phyloP scores from a whole-genome alignment of 768 basidiomycete species.

The Chalciporus pseudorubinellus region DNA sequence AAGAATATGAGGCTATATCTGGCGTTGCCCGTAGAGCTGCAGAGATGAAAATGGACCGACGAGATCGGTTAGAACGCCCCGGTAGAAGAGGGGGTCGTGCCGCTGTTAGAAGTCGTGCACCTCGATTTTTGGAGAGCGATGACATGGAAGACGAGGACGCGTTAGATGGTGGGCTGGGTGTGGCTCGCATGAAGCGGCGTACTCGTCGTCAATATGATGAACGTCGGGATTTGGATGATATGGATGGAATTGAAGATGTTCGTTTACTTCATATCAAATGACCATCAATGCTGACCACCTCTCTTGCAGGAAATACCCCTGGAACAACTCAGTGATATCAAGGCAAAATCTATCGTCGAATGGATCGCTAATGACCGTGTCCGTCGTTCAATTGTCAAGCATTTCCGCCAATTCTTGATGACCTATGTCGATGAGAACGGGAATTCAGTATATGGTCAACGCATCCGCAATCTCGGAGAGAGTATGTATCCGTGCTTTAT shows the following conservation, averaged over 20 bases:
- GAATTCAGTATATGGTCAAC: conserved; percentile 89
- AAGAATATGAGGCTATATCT: conserved; percentile 65
- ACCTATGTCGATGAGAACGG: conserved; percentile 93
- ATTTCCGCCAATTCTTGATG: conserved; percentile 95
- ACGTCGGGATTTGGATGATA: conserved; percentile 83
- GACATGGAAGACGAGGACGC: conserved; percentile 76
- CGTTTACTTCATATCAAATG: conserved; percentile 25
- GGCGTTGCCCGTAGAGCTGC: conserved; percentile 72
- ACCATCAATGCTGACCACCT: conserved; percentile 14
- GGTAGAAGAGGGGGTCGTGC: conserved; percentile 73
- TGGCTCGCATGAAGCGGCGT: conserved; percentile 73
- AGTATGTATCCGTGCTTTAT: conserved; percentile 46
- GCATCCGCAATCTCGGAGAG: conserved; percentile 93
- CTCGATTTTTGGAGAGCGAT: conserved; percentile 83
- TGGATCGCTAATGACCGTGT: conserved; percentile 96
- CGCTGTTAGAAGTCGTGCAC: conserved; percentile 75
- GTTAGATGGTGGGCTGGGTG: conserved; percentile 61
- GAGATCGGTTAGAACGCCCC: conserved; percentile 72
- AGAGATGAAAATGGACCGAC: conserved; percentile 82
- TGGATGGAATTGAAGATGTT: conserved; percentile 86
- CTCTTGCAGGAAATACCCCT: conserved; percentile 78
- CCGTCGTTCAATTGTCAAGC: conserved; percentile 81
- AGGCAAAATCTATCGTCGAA: conserved; percentile 94
- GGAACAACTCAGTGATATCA: conserved; percentile 96
- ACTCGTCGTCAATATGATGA: conserved; percentile 94